Base-by-base conservation (phyloP, 768 basidiomycete genomes). In the Kwoniella sp. region DNA sequence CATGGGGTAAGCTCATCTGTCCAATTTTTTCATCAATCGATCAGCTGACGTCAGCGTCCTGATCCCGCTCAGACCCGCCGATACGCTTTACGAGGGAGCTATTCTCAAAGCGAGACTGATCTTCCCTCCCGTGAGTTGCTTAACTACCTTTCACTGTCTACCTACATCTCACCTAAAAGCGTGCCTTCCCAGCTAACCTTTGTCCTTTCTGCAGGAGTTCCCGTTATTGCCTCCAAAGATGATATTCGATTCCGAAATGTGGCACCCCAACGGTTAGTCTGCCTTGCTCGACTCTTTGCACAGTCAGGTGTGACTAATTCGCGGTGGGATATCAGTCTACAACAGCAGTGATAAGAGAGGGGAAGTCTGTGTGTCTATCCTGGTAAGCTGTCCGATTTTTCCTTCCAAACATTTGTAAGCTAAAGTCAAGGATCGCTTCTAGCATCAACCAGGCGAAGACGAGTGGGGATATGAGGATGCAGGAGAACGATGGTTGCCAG, bases 401-500 rank as follows among this genome's bases (percentile, higher is more conserved):
- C 64, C 61, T 17, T 50, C 11, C n/a, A n/a, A n/a, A n/a, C n/a
- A n/a, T 26, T 55, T 30, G 25, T 55, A 17, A n/a, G n/a, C n/a
- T n/a, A n/a, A n/a, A n/a, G n/a, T n/a, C n/a, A n/a, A n/a, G n/a
- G 47, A 65, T 25, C 41, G 45, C 60, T 45, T 25, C 4, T 1
- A 96, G 92, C 95, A 98, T 76, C 87, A 91, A 37, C 95, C 95
- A 0, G 95, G 93, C 31, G 92, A 94, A 41, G 95, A 99, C 81
- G 91, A 97, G 79, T 97, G 81, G 72, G 83, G 95, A 12, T 97
- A 95, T 74, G 96, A 99, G 80, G 92, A 94, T 73, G 93, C 96
- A 1, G 90, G 92, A 50, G 96, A 99, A 83, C 84, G 96, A 67
- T 99, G 96, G 96, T 84, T 94, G 84, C 96, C 96, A 2, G 93